Evolutionary conservation across 768 basidiomycete species (phyloP), one percentile per base, ranked within the genome.

Genomic region (Russula brevipes): DNA sequence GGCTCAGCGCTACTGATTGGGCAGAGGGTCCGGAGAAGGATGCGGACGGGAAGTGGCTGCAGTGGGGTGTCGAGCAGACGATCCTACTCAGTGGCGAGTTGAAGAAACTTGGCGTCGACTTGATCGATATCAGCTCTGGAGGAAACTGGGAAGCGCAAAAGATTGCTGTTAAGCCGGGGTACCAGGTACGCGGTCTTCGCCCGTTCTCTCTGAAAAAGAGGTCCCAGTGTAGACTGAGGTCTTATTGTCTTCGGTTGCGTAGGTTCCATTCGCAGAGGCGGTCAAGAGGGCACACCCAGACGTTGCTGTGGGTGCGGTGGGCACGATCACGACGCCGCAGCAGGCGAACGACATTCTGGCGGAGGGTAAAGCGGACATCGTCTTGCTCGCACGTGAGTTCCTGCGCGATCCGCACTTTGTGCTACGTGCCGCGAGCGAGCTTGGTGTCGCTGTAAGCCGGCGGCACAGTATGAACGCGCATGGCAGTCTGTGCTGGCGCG

Each of bases 11-110:
- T 14, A 78, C 76, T 5, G 84, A 85, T 64, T 84, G 82, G 82
- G 76, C 78, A 16, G 79, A 79, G 45, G 77, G 77, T 0, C 78
- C 77, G 2, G 88, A 83, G 74, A 80, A 77, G 71, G 81, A 76
- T 74, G 76, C 70, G 7, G 71, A 82, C 19, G 85, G 82, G 14
- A 72, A 75, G 58, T 90, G 82, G 82, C 79, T 77, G 61, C 80
- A 83, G 56, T 90, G 90, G 88, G 91, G 90, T 11, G 76, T 91
- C 56, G 85, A 91, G 70, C 91, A 94, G 73, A 88, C 82, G 71
- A 85, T 77, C 38, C 69, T 85, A 39, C 78, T 85, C 36, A 78
- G 79, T 2, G 79, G 79, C 14, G 79, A 83, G 70, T 71, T 92
- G 69, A 72, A 81, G 68, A 77, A 82, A 59, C 66, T 84, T 5